These are phyloP conservation scores for Clonostachys rosea DNA, from an alignment of 2,329 filamentous ascomycete genomes.

Conservation along the genomic window DNA sequence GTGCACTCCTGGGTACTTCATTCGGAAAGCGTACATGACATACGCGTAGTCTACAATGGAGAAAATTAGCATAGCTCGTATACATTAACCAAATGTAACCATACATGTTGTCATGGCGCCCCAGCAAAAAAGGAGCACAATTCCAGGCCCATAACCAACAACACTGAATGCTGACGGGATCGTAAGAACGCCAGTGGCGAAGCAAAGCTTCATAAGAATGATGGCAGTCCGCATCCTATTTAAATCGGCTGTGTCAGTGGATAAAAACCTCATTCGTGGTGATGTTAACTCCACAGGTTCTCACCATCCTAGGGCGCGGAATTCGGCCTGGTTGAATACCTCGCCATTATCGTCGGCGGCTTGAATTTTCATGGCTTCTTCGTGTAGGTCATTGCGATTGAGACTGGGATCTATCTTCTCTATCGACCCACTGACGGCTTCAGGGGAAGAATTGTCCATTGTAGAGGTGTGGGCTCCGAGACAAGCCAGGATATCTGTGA, in stretches of 20 bases:
- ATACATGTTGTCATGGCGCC: conserved; percentile 13
- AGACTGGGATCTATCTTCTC: too few relatives aligned
- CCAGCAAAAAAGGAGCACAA: conserved; percentile 9
- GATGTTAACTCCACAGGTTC: not conserved
- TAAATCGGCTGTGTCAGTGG: not conserved
- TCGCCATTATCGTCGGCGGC: conserved; percentile 8
- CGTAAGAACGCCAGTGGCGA: conserved; percentile 16
- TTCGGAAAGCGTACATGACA: conserved; percentile 15
- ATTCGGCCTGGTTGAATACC: conserved; percentile 11
- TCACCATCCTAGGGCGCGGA: conserved; percentile 13
- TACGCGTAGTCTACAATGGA: conserved; percentile 13
- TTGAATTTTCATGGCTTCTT: not conserved
- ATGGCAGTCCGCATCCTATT: conserved; percentile 11
- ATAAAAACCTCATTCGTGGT: too few relatives aligned
- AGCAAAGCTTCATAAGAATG: conserved; percentile 14
- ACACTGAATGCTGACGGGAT: conserved; percentile 14
- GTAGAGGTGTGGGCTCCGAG: too few relatives aligned
- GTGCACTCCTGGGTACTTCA: conserved; percentile 13
- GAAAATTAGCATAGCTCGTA: not conserved
- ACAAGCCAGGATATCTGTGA: too few relatives aligned
- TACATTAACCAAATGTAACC: not conserved
- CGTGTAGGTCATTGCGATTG: too few relatives aligned
- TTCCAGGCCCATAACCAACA: conserved; percentile 13
- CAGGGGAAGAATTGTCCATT: too few relatives aligned
- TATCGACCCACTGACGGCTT: too few relatives aligned